Evolutionary conservation across 306 rosid genomes (phyloP).

Genomic region (Glycyrrhiza uralensis): DNA sequence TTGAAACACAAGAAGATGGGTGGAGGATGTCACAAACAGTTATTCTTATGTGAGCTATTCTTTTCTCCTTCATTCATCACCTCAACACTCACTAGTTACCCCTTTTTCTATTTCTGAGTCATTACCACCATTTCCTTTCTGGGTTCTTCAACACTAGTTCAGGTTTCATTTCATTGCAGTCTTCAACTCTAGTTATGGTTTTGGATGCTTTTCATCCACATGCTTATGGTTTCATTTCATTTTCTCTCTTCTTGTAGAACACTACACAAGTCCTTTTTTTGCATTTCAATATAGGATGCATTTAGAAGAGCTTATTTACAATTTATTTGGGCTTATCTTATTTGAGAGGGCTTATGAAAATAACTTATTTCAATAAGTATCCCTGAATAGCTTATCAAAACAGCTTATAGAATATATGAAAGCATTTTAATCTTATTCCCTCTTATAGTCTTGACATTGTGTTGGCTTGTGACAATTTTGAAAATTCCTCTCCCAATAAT

Average conservation of each 20-base stretch:
- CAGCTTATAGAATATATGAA: too few relatives aligned
- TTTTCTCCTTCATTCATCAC: slow-evolving; percentile 10
- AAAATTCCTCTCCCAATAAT: too few relatives aligned
- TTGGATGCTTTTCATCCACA: not conserved
- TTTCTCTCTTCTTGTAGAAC: too few relatives aligned
- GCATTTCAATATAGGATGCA: too few relatives aligned
- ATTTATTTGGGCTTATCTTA: too few relatives aligned
- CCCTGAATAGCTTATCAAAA: too few relatives aligned
- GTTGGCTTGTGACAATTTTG: not conserved
- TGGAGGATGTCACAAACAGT: slow-evolving; percentile 9
- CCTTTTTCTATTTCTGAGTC: not conserved
- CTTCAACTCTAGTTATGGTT: not conserved
- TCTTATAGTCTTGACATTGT: not conserved
- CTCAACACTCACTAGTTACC: not conserved
- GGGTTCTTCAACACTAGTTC: not conserved
- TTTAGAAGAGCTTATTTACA: too few relatives aligned
- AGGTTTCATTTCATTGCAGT: not conserved
- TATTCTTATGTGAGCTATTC: not conserved
- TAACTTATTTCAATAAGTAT: too few relatives aligned
- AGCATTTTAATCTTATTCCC: too few relatives aligned
- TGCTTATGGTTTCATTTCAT: not conserved
- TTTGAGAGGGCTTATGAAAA: too few relatives aligned
- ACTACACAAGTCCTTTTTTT: too few relatives aligned
- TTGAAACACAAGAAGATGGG: slow-evolving; percentile 14
- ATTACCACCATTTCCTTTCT: too few relatives aligned